phyloP scores from a whole-genome alignment of 2,329 filamentous ascomycete genomes.

The Penicillium decumbens region DNA sequence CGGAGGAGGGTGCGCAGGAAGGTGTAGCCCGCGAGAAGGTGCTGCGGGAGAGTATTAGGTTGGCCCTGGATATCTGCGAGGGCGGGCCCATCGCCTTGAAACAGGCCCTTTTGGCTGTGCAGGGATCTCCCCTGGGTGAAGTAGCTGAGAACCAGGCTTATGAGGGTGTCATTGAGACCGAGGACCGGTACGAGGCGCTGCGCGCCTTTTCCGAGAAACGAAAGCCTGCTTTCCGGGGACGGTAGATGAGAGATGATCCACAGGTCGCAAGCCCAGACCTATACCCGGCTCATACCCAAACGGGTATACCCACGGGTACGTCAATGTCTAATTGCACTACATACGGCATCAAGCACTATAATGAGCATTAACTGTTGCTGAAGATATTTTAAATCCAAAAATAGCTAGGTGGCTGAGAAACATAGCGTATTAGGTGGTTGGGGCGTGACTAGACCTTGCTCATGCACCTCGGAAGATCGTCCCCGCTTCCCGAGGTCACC shows the following conservation, averaged over 20 bases:
- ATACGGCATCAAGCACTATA: too few relatives aligned
- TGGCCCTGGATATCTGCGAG: conserved; percentile 83
- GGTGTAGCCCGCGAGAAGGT: conserved; percentile 61
- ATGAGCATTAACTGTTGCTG: too few relatives aligned
- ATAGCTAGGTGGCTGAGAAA: too few relatives aligned
- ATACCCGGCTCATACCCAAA: too few relatives aligned
- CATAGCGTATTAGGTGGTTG: too few relatives aligned
- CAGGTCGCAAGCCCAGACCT: too few relatives aligned
- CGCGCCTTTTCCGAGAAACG: conserved; percentile 76
- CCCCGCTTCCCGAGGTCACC: not conserved
- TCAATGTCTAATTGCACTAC: too few relatives aligned
- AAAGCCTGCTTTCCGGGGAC: conserved; percentile 62
- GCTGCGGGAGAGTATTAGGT: conserved; percentile 67
- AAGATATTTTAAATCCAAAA: too few relatives aligned
- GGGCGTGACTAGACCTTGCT: too few relatives aligned
- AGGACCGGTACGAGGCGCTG: conserved; percentile 84
- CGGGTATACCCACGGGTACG: too few relatives aligned
- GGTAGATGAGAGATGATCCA: conserved; percentile 25
- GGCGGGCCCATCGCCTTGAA: conserved; percentile 79
- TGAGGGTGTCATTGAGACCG: conserved; percentile 71
- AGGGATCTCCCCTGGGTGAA: conserved; percentile 60
- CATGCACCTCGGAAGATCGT: not conserved
- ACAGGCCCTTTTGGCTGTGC: conserved; percentile 73
- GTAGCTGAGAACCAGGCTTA: conserved; percentile 85
- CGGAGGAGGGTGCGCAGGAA: conserved; percentile 50